A percentile compares a stretch with the other conserved stretches of the same genome.
Conservation (phyloP, 2,329 filamentous ascomycete genomes). For the Aspergillus sp. region DNA sequence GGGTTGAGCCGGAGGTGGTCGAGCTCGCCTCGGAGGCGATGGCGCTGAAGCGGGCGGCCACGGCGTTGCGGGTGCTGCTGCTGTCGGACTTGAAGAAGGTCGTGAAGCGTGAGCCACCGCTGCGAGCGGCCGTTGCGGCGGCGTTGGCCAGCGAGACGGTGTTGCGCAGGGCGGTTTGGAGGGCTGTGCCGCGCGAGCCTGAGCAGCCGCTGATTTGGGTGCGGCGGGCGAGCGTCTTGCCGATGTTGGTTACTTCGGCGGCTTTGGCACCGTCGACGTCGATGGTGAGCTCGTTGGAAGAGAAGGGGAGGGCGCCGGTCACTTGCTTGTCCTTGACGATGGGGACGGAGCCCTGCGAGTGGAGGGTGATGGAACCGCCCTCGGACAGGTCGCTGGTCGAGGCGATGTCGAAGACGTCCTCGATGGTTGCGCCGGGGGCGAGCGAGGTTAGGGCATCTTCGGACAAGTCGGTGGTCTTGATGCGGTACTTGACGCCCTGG, state of each 20-base stretch:
- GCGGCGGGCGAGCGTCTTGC: constrained; percentile 46
- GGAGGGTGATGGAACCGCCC: constrained; percentile 58
- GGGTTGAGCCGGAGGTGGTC: constrained; percentile 48
- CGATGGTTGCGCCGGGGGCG: constrained; percentile 27
- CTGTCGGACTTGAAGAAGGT: constrained; percentile 65
- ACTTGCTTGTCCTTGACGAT: constrained; percentile 55
- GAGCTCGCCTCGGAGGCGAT: constrained; percentile 59
- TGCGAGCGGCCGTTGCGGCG: constrained; percentile 53
- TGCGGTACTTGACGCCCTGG: constrained; percentile 30
- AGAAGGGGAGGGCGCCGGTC: constrained; percentile 56
- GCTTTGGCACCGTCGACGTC: constrained; percentile 59
- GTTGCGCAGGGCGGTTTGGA: constrained; percentile 54
- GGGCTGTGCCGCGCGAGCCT: constrained; percentile 45
- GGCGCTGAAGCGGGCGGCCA: constrained; percentile 53
- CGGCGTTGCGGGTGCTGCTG: constrained; percentile 46
- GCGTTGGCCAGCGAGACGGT: constrained; percentile 48
- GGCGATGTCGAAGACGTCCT: constrained; percentile 38
- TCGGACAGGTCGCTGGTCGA: constrained; percentile 41
- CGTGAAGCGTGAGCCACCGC: constrained; percentile 31
- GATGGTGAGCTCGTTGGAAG: constrained; percentile 60
- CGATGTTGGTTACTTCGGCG: constrained; percentile 49
- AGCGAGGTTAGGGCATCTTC: constrained; percentile 31
- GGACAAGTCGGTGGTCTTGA: constrained; percentile 28
- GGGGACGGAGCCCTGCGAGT: constrained; percentile 57
- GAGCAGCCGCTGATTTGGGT: constrained; percentile 56